Evolutionary conservation across 2,329 filamentous ascomycete species (phyloP).

Genomic region (Trichoderma atroviride): DNA sequence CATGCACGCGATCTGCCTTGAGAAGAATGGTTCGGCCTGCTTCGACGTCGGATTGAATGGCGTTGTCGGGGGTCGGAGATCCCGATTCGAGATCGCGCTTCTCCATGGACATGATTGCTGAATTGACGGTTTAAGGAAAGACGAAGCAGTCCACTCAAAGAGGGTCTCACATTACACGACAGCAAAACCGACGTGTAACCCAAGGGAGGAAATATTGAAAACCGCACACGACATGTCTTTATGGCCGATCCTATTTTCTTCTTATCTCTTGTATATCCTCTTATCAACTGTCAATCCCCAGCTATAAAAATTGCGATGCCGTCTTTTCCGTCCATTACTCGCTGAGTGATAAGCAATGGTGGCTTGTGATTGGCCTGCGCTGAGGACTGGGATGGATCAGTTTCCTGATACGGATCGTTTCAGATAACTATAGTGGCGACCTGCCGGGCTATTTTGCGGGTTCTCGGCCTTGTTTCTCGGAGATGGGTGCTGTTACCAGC

Average conservation of each 20-base stretch:
- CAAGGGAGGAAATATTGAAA: background rate
- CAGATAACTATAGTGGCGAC: background rate
- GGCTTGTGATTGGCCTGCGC: background rate
- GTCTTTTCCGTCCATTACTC: slow-evolving; percentile 1
- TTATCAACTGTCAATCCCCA: background rate
- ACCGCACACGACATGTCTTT: background rate
- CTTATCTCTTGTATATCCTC: background rate
- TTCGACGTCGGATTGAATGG: background rate
- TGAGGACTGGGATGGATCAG: background rate
- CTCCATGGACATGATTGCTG: background rate
- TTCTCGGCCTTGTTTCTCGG: background rate
- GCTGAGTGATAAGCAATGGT: background rate
- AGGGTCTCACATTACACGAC: background rate
- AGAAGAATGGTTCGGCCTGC: background rate
- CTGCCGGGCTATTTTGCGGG: background rate
- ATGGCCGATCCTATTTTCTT: background rate
- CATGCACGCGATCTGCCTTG: background rate
- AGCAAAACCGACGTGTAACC: background rate
- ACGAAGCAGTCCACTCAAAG: background rate
- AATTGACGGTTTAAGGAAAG: background rate
- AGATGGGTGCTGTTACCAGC: background rate
- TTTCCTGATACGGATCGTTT: background rate
- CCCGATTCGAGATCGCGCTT: background rate
- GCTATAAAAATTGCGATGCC: slow-evolving; percentile 1
- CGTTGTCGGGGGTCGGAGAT: background rate